These are phyloP conservation scores for Balamuthia mandrillaris DNA, from an alignment of 208 protist genomes.

Conservation along the genomic window DNA sequence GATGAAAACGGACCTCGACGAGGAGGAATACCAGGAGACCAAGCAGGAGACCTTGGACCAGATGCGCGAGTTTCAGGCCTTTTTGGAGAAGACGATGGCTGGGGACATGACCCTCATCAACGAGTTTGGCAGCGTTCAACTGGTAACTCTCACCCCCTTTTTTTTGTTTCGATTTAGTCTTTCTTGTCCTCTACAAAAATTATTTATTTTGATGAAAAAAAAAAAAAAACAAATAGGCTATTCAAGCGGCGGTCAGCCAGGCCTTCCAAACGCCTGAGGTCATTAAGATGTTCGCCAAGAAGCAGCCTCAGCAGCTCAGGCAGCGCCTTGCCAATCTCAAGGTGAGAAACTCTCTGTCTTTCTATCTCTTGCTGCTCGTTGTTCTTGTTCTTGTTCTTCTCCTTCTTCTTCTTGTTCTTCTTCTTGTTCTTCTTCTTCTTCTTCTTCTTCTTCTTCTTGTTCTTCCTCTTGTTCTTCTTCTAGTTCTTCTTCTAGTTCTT, in stretches of 20 bases:
- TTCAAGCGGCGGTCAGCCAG: conserved; percentile 70
- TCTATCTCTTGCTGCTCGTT: background rate
- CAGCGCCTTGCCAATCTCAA: conserved; percentile 45
- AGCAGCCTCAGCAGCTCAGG: conserved; percentile 63
- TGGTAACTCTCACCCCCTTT: conserved; percentile 36
- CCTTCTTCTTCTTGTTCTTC: background rate
- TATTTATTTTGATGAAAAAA: background rate
- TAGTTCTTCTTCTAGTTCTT: background rate
- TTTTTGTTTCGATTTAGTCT: background rate
- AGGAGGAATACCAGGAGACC: conserved; percentile 63
- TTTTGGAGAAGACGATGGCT: conserved; percentile 53
- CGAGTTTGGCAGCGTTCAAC: conserved; percentile 61
- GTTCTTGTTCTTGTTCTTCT: background rate
- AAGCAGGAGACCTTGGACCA: conserved; percentile 70
- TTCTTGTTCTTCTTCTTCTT: background rate
- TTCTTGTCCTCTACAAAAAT: background rate
- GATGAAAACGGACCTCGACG: conserved; percentile 62
- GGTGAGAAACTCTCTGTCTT: background rate
- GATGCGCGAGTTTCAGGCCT: conserved; percentile 70
- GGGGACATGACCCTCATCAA: conserved; percentile 72
- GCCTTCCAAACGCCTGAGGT: conserved; percentile 78
- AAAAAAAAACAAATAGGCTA: conserved; percentile 47
- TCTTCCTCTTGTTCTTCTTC: too few species aligned
- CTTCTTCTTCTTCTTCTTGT: too few species aligned
- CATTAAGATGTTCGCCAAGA: conserved; percentile 75